A percentile compares a stretch with the other conserved stretches of the same genome.
phyloP scores from a whole-genome alignment of 2,329 filamentous ascomycete genomes.

The Dothistroma pini region DNA sequence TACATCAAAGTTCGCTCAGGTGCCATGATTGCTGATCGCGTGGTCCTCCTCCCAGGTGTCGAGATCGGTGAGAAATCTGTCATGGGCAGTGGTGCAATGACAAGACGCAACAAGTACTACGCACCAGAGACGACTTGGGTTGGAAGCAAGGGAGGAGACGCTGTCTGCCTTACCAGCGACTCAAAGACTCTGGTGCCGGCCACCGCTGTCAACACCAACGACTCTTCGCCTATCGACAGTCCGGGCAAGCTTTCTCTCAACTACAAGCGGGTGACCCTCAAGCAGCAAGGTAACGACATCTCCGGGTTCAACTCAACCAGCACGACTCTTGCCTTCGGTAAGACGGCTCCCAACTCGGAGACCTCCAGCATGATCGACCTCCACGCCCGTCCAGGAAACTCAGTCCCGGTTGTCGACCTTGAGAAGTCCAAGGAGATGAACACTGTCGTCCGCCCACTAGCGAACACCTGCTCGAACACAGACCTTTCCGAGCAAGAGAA shows the following conservation, averaged over 20 bases:
- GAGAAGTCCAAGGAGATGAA: not conserved
- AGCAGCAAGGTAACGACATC: conserved; percentile 13
- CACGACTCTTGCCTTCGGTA: conserved; percentile 22
- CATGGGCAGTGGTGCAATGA: conserved; percentile 54
- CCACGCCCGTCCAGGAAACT: not conserved
- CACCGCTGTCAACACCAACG: not conserved
- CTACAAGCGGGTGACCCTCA: conserved; percentile 9
- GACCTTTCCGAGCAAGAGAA: conserved; percentile 4
- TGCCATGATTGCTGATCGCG: conserved; percentile 57
- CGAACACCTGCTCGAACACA: conserved; percentile 6
- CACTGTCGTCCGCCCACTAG: not conserved
- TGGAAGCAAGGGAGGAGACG: conserved; percentile 51
- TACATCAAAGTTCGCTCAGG: conserved; percentile 47
- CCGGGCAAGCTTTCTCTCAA: not conserved
- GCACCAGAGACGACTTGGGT: conserved; percentile 48
- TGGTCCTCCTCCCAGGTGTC: conserved; percentile 51
- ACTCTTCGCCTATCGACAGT: conserved; percentile 4
- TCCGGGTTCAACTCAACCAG: conserved; percentile 28
- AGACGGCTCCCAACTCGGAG: conserved; percentile 17
- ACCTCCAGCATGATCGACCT: conserved; percentile 19
- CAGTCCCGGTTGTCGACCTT: not conserved
- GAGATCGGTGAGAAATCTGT: conserved; percentile 48
- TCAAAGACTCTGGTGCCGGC: conserved; percentile 1
- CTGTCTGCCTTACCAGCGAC: conserved; percentile 43
- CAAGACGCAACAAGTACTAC: conserved; percentile 46